These are phyloP conservation scores for Puccinia hordei DNA, from an alignment of 1,284 basidiomycete genomes.

Conservation along the genomic window DNA sequence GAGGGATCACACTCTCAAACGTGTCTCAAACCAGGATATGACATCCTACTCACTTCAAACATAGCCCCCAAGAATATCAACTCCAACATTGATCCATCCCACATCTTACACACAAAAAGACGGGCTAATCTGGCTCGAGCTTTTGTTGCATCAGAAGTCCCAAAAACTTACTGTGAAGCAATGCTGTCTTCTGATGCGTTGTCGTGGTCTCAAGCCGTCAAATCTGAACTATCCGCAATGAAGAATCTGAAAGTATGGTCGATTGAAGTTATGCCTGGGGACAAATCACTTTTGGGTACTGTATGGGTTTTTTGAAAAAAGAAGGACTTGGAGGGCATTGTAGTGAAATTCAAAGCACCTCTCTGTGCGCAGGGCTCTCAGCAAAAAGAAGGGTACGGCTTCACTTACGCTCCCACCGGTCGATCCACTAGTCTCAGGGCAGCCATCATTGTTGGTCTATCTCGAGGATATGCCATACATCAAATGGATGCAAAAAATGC, in stretches of 20 bases:
- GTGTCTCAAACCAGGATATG: not conserved
- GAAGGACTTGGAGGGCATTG: not conserved
- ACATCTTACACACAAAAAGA: not conserved
- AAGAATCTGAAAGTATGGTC: not conserved
- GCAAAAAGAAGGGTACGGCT: not conserved
- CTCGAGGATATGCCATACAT: slow-evolving; percentile 1
- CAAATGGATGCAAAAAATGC: slow-evolving; percentile 34
- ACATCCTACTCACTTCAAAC: not conserved
- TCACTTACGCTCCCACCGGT: not conserved
- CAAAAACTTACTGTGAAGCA: not conserved
- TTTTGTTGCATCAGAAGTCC: not conserved
- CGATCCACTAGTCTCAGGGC: not conserved
- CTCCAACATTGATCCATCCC: not conserved
- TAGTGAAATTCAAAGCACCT: slow-evolving; percentile 3
- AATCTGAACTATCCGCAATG: not conserved
- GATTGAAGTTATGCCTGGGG: not conserved
- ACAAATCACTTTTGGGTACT: not conserved
- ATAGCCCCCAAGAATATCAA: not conserved
- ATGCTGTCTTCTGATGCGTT: not conserved
- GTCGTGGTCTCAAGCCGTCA: not conserved
- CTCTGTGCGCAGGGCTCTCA: slow-evolving; percentile 30
- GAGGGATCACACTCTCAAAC: not conserved
- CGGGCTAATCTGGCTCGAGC: not conserved
- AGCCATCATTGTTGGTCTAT: not conserved
- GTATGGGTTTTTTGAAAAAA: slow-evolving; percentile 19